phyloP scores from a whole-genome alignment of 331 rosid species.

The Malus hybrid region DNA sequence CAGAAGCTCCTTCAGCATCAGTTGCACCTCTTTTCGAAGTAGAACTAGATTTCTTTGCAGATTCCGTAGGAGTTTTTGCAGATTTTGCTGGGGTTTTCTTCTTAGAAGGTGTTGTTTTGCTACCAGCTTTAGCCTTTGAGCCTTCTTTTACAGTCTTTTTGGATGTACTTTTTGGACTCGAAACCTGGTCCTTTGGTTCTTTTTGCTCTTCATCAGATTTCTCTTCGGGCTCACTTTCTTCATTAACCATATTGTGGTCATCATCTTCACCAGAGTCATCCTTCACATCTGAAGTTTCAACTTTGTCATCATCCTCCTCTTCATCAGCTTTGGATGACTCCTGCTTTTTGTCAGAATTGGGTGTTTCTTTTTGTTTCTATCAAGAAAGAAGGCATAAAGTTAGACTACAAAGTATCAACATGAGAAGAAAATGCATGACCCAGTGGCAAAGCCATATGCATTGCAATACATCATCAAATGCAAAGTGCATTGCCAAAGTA shows the following conservation, averaged over 20 bases:
- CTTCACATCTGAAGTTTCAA: conserved; percentile 59
- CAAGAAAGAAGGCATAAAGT: conserved; percentile 8
- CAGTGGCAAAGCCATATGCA: not conserved
- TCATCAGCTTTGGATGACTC: conserved; percentile 53
- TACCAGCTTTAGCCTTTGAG: conserved; percentile 41
- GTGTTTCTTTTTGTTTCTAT: conserved; percentile 54
- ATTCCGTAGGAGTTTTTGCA: conserved; percentile 38
- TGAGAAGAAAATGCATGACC: not conserved
- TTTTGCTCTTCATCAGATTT: conserved; percentile 68
- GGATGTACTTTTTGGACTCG: conserved; percentile 46
- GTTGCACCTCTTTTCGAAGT: conserved; percentile 36
- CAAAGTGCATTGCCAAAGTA: not conserved
- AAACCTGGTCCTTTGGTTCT: conserved; percentile 30
- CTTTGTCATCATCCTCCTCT: conserved; percentile 42
- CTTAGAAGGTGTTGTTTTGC: conserved; percentile 43
- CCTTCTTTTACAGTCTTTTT: conserved; percentile 50
- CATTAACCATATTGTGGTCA: conserved; percentile 32
- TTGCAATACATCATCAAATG: not conserved
- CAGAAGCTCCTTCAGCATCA: conserved; percentile 53
- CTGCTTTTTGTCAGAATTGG: conserved; percentile 41
- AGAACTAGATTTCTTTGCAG: conserved; percentile 31
- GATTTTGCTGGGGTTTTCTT: conserved; percentile 49
- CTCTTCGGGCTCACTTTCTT: conserved; percentile 43
- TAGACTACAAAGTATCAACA: not conserved
- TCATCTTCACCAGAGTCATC: conserved; percentile 46